Conservation (phyloP, 139 green algal species). For the Closterium sp. region DNA sequence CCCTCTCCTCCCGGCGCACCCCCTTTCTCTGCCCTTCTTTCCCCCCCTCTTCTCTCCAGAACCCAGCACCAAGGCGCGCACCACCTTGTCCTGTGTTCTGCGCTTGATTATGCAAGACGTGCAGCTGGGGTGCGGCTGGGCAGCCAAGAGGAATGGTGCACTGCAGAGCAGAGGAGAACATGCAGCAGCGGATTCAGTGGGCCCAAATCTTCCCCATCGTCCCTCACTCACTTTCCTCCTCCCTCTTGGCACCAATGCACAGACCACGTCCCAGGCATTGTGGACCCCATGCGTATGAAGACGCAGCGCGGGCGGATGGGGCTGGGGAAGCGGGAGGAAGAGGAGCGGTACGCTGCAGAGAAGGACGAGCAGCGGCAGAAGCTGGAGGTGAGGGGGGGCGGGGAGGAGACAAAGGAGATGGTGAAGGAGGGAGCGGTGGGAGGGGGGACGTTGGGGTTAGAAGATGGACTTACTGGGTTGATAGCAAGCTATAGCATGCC, state of each 20-base stretch:
- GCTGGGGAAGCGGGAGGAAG: constrained; percentile 78
- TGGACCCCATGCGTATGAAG: constrained; percentile 67
- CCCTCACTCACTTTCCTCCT: too few species aligned
- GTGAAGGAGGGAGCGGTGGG: constrained; percentile 38
- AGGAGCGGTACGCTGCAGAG: constrained; percentile 71
- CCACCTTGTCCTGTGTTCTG: too few species aligned
- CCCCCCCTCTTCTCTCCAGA: constrained; percentile 61
- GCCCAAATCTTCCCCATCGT: too few species aligned
- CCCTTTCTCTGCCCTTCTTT: too few species aligned
- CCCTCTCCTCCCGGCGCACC: too few species aligned
- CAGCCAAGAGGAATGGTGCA: constrained; percentile 77
- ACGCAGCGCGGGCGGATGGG: constrained; percentile 72
- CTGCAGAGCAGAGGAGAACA: constrained; percentile 55
- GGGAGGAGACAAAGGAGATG: constrained; percentile 74
- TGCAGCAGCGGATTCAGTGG: too few species aligned
- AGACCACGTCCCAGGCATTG: constrained; percentile 71
- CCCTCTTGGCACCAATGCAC: too few species aligned
- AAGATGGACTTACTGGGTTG: constrained; percentile 70
- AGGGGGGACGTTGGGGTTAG: constrained; percentile 22
- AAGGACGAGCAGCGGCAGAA: constrained; percentile 63
- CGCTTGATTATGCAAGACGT: constrained; percentile 62
- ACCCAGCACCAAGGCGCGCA: too few species aligned
- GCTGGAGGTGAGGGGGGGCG: constrained; percentile 78
- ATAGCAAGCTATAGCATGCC: too few species aligned
- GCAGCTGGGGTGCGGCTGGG: constrained; percentile 76